Conservation (phyloP, 2,329 filamentous ascomycete genomes). For the Geosmithia flava region DNA sequence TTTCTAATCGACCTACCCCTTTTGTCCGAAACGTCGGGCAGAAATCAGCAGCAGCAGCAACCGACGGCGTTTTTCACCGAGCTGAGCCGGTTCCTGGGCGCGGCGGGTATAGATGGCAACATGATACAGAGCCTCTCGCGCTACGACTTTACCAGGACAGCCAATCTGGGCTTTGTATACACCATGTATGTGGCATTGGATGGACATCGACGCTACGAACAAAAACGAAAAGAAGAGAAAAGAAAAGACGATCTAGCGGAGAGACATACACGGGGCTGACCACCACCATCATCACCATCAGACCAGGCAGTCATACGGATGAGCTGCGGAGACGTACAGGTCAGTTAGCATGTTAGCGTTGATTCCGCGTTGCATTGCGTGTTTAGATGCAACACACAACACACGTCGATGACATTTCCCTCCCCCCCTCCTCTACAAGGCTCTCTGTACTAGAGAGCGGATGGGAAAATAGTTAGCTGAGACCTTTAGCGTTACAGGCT, state of each 20-base stretch:
- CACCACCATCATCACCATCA: constrained; percentile 9
- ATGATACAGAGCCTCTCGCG: constrained; percentile 56
- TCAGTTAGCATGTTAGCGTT: constrained; percentile 7
- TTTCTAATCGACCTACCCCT: constrained; percentile 88
- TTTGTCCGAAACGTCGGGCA: constrained; percentile 16
- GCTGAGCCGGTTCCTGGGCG: constrained; percentile 56
- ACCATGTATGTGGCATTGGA: constrained; percentile 49
- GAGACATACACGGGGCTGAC: constrained; percentile 1
- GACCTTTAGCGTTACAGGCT: constrained; percentile 34
- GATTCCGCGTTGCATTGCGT: background rate
- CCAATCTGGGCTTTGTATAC: constrained; percentile 67
- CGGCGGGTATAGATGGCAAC: constrained; percentile 50
- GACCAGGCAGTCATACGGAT: constrained; percentile 20
- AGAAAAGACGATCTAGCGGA: background rate
- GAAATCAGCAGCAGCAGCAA: constrained; percentile 8
- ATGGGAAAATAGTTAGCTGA: constrained; percentile 9
- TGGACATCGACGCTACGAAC: background rate
- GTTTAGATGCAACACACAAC: background rate
- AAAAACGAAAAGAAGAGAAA: too few relatives aligned
- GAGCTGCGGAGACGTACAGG: constrained; percentile 15
- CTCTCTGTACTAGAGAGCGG: background rate
- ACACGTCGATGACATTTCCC: background rate
- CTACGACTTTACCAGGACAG: constrained; percentile 73
- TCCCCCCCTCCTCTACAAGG: too few relatives aligned
- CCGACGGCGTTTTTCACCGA: constrained; percentile 52